Evolutionary conservation across 2,329 filamentous ascomycete genomes (phyloP), one percentile per base, ranked within the genome.

Genomic region (Trichophyton mentagrophytes): DNA sequence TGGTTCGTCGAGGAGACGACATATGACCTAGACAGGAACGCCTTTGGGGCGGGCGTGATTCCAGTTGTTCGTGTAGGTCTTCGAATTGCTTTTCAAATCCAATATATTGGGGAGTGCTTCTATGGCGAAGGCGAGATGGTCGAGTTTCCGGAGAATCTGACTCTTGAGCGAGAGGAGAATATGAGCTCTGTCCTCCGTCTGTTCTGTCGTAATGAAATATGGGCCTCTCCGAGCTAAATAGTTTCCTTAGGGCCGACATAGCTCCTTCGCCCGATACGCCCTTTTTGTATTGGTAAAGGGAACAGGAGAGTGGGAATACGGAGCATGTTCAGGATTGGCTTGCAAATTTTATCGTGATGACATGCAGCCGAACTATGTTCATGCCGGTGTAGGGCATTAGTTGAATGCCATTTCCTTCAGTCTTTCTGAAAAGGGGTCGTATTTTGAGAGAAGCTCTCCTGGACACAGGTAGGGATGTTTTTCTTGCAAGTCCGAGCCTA

Each of bases 41-140:
- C 64, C 66, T 63, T 67, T 66, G 20, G 33, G 4, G 46, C 22
- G 61, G 59, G 38, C 70, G 66, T 30, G 68, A 61, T 58, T 67
- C 67, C 47, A 75, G 66, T 44, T 70, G 67, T 27, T 72, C 69
- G 61, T 75, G 72, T 58, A 74, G 64, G 63, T 71, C 67, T 62
- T 75, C 71, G 59, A 74, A 73, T 60, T 76, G 71, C 61, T 68
- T 71, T 53, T 75, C 72, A 46, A 76, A 71, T 15, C 69, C 69
- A n/a, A 71, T 67, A 62, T 72, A 74, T 51, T 71, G 68, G 51
- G 68, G 67, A 30, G 60, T 61, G 9, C 68, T 67, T 55, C 68
- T 66, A 58, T 69, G 65, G 49, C 68, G 61, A n/a, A 62, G 62
- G 27, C 62, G 64, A 22, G 67, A 63, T 36, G 51, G 53, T 20